phyloP scores from a whole-genome alignment of 371 early-diverging fungal genomes.

The Funneliformis caledonium region DNA sequence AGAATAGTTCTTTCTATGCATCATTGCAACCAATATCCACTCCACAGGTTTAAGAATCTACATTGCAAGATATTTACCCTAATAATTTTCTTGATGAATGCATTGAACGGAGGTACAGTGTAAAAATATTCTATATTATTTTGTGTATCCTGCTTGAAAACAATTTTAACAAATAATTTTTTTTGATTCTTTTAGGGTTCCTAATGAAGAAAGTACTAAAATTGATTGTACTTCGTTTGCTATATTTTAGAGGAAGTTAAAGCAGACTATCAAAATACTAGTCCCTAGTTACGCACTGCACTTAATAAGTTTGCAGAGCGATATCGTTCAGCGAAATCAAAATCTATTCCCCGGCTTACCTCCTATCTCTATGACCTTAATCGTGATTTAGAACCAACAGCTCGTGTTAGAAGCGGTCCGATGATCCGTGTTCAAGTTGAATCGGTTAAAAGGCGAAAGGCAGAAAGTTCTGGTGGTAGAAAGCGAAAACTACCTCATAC shows the following conservation, averaged over 20 bases:
- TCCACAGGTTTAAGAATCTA: constrained; percentile 13
- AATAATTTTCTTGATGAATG: not conserved
- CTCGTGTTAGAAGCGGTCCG: constrained; percentile 11
- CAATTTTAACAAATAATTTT: no score
- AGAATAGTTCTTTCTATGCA: constrained; percentile 25
- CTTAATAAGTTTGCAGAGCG: no score
- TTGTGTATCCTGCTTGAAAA: no score
- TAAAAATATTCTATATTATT: no score
- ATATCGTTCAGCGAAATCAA: constrained; percentile 8
- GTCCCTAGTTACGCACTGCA: not conserved
- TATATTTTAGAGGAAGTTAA: constrained; percentile 22
- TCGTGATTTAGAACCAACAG: constrained; percentile 20
- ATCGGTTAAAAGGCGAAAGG: constrained; percentile 20
- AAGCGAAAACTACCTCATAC: constrained; percentile 5
- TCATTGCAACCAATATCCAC: constrained; percentile 9
- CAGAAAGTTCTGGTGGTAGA: constrained; percentile 24
- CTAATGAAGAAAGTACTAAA: not conserved
- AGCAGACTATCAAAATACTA: constrained; percentile 10
- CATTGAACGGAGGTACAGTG: no score
- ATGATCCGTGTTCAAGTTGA: constrained; percentile 30
- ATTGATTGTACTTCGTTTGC: no score
- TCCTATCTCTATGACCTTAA: constrained; percentile 30
- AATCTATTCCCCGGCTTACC: constrained; percentile 2
- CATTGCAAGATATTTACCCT: not conserved
- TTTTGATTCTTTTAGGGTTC: no score